Percentiles rank a stretch among this genome's conserved stretches.
phyloP scores from a whole-genome alignment of 2,329 filamentous ascomycete genomes.

The Parafenestella ontariensis region DNA sequence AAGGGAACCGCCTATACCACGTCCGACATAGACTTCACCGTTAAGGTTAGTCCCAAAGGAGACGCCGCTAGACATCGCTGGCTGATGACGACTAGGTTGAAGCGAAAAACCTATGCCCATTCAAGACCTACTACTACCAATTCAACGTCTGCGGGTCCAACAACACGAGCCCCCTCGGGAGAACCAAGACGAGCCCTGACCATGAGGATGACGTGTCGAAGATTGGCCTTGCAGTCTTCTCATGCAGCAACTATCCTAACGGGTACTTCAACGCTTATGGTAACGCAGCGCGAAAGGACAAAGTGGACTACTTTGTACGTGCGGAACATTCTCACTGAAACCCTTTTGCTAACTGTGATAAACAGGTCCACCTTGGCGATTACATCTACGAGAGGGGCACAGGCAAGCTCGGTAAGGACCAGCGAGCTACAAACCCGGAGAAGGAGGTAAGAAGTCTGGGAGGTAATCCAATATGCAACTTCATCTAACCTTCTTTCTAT shows the following conservation, averaged over 20 bases:
- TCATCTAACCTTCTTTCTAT: no score
- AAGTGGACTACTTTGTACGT: conserved; percentile 65
- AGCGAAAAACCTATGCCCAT: conserved; percentile 67
- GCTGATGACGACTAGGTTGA: conserved; percentile 61
- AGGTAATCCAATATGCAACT: no score
- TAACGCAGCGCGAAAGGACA: conserved; percentile 47
- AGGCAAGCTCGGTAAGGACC: conserved; percentile 33
- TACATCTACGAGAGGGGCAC: conserved; percentile 53
- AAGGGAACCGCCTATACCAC: conserved; percentile 71
- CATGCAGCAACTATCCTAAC: conserved; percentile 64
- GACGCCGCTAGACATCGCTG: neutral
- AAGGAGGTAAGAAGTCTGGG: no score
- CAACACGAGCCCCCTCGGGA: conserved; percentile 67
- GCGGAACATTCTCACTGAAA: neutral
- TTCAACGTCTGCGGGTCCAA: conserved; percentile 72
- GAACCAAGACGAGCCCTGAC: conserved; percentile 73
- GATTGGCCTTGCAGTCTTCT: conserved; percentile 72
- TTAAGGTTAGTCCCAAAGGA: conserved; percentile 61
- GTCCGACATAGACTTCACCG: conserved; percentile 76
- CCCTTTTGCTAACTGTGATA: conserved; percentile 18
- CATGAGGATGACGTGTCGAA: conserved; percentile 63
- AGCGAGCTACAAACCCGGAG: conserved; percentile 36
- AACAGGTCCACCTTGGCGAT: conserved; percentile 51
- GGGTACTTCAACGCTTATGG: conserved; percentile 60
- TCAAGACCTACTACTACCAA: conserved; percentile 73